Evolutionary conservation across 805 yeast species (phyloP).

Genomic region (Candida tallmaniae): DNA sequence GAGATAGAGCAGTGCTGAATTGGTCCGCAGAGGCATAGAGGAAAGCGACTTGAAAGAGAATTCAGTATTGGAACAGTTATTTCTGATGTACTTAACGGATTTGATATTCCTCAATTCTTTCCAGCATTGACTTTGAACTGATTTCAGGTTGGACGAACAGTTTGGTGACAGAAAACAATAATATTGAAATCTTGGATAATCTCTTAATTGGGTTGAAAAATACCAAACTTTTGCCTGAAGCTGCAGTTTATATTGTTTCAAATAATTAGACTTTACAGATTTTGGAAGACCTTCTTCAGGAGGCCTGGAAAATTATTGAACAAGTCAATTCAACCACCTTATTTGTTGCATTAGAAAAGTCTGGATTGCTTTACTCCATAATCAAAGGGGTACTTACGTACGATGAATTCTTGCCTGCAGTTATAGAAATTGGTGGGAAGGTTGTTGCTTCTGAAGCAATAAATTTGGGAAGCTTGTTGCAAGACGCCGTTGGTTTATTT

Average conservation of each 20-base stretch:
- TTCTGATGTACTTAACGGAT: slow-evolving; percentile 14
- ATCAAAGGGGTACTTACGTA: slow-evolving; percentile 20
- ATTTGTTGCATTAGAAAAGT: slow-evolving; percentile 25
- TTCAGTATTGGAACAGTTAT: slow-evolving; percentile 11
- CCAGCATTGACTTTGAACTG: slow-evolving; percentile 15
- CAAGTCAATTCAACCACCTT: slow-evolving; percentile 20
- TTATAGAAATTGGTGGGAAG: slow-evolving; percentile 17
- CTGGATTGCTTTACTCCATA: slow-evolving; percentile 25
- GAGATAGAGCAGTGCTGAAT: slow-evolving; percentile 4
- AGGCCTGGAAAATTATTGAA: slow-evolving; percentile 12
- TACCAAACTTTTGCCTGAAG: slow-evolving; percentile 20
- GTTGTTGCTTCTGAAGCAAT: slow-evolving; percentile 16
- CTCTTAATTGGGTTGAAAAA: slow-evolving; percentile 19
- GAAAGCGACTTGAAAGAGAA: slow-evolving; percentile 14
- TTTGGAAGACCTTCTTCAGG: slow-evolving; percentile 14
- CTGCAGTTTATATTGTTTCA: slow-evolving; percentile 18
- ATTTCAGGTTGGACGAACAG: slow-evolving; percentile 27
- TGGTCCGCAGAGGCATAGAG: slow-evolving; percentile 1
- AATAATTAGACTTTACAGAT: slow-evolving; percentile 19
- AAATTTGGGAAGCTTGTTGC: slow-evolving; percentile 11
- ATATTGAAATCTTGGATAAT: slow-evolving; percentile 19
- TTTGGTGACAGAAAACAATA: slow-evolving; percentile 17
- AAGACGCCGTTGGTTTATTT: slow-evolving; percentile 12
- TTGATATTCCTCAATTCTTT: slow-evolving; percentile 16
- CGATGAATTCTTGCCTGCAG: slow-evolving; percentile 20